Evolutionary conservation across 345 rosid genomes (phyloP).

Genomic region (Turritis glabra): DNA sequence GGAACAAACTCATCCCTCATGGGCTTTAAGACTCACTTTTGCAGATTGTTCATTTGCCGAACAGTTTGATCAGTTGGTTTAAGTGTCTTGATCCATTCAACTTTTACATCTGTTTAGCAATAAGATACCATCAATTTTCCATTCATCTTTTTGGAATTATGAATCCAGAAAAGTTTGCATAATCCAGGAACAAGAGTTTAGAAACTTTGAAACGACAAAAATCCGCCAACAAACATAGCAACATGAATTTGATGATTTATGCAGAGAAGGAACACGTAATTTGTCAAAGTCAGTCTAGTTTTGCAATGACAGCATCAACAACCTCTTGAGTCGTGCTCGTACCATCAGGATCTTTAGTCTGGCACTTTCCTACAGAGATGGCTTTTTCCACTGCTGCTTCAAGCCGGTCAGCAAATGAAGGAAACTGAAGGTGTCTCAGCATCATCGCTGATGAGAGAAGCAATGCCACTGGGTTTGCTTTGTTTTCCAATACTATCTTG

Average conservation of each 20-base stretch:
- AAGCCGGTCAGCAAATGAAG: conserved; percentile 85
- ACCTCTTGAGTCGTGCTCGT: conserved; percentile 72
- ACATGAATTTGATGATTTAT: conserved; percentile 29
- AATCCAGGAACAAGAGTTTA: background rate
- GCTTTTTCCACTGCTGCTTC: conserved; percentile 82
- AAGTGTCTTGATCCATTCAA: no score
- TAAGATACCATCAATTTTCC: no score
- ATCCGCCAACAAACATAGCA: conserved; percentile 16
- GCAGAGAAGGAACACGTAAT: conserved; percentile 17
- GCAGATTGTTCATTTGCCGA: no score
- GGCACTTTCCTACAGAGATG: conserved; percentile 60
- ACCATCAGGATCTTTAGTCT: conserved; percentile 90
- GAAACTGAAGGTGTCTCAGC: conserved; percentile 96
- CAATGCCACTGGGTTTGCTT: conserved; percentile 90
- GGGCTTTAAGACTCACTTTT: no score
- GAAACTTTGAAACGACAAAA: background rate
- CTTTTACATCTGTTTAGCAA: no score
- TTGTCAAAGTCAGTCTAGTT: conserved; percentile 42
- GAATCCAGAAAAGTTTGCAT: background rate
- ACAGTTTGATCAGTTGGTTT: no score
- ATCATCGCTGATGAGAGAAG: conserved; percentile 97
- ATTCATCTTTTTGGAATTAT: no score
- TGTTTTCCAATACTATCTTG: conserved; percentile 57
- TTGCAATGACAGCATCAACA: conserved; percentile 72
- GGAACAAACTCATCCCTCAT: no score